These are phyloP conservation scores for Epichloe elymi DNA, from an alignment of 2,329 filamentous ascomycete genomes.

Conservation along the genomic window DNA sequence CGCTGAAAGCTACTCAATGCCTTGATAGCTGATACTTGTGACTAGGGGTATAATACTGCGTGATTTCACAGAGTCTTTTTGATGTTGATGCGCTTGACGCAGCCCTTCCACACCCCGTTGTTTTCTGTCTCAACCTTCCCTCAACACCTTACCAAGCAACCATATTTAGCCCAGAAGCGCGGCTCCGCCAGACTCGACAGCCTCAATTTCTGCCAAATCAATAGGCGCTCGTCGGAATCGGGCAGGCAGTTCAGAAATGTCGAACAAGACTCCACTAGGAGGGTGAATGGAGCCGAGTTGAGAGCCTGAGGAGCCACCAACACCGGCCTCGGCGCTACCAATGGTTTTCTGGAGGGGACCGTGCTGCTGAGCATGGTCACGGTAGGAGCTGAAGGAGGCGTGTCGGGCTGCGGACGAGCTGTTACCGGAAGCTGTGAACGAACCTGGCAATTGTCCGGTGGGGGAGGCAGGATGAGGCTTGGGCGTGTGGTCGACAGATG, in stretches of 20 bases:
- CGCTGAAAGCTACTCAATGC: neutral
- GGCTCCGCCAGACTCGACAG: conserved; percentile 85
- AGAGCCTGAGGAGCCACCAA: conserved; percentile 52
- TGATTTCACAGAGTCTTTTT: neutral
- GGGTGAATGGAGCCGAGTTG: conserved; percentile 61
- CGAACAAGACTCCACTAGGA: conserved; percentile 66
- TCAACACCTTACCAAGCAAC: neutral
- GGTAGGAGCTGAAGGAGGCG: conserved; percentile 61
- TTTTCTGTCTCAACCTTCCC: neutral
- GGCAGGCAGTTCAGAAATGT: conserved; percentile 72
- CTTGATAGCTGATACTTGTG: neutral
- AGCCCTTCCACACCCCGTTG: neutral
- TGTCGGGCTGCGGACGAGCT: conserved; percentile 27
- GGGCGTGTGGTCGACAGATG: conserved; percentile 58
- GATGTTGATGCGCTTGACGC: neutral
- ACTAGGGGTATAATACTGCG: neutral
- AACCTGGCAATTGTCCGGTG: conserved; percentile 45
- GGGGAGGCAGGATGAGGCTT: conserved; percentile 59
- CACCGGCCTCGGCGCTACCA: conserved; percentile 23
- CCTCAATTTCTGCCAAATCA: conserved; percentile 79
- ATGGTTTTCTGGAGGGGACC: conserved; percentile 55
- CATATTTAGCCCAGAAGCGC: conserved; percentile 31
- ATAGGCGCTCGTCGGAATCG: conserved; percentile 70
- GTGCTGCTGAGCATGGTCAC: conserved; percentile 65
- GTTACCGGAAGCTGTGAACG: conserved; percentile 27